Evolutionary conservation across 306 rosid species (phyloP).

Genomic region (Trifolium subterraneum): DNA sequence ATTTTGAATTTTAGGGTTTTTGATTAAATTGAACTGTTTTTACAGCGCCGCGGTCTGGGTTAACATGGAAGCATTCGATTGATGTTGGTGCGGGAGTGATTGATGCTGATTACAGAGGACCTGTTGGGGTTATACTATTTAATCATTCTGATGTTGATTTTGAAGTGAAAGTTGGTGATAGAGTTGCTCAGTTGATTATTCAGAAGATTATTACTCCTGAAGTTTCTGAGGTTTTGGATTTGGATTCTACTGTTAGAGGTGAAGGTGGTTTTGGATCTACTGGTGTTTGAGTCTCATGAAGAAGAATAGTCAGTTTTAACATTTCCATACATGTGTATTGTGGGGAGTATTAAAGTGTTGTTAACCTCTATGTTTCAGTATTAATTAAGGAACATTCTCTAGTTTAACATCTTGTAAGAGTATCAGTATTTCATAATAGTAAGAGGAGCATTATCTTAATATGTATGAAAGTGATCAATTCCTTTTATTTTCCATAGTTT

Average conservation of each 20-base stretch:
- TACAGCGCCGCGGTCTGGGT: slow-evolving; percentile 77
- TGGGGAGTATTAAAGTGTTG: not conserved
- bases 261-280: slow-evolving; percentile 90
- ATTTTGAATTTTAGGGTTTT: not conserved
- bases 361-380: not conserved
- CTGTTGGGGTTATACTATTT: slow-evolving; percentile 79
- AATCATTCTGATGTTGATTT: slow-evolving; percentile 75
- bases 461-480: too few relatives aligned
- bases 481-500: too few relatives aligned
- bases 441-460: too few relatives aligned
- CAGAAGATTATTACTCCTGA: slow-evolving; percentile 73
- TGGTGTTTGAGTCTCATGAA: slow-evolving; percentile 52
- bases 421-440: not conserved
- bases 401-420: not conserved
- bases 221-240: slow-evolving; percentile 68
- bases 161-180: slow-evolving; percentile 73
- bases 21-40: not conserved
- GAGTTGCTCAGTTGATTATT: slow-evolving; percentile 80
- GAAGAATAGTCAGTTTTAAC: not conserved
- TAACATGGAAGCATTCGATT: slow-evolving; percentile 83
- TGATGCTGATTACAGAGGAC: slow-evolving; percentile 86
- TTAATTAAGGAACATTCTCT: not conserved
- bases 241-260: slow-evolving; percentile 75
- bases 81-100: slow-evolving; percentile 92
- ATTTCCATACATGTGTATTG: too few relatives aligned